phyloP scores from a whole-genome alignment of 331 rosid genomes.

The Malus hybrid region DNA sequence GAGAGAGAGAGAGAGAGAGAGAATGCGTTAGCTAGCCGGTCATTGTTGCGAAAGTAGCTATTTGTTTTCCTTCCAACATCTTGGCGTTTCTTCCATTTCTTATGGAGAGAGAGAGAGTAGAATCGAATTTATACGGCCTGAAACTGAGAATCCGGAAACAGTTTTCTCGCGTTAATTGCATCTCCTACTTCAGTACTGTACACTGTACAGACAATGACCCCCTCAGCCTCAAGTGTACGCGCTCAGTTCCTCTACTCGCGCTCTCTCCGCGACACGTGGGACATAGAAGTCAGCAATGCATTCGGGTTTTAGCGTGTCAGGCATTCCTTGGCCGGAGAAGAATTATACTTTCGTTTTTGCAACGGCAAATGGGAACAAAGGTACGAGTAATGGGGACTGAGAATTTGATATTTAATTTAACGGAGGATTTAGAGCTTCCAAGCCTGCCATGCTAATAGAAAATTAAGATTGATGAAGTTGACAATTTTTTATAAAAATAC shows the following conservation, averaged over 20 bases:
- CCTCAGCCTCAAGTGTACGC: not conserved
- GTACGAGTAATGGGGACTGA: not conserved
- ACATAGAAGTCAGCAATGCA: not conserved
- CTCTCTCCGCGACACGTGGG: not conserved
- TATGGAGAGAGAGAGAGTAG: not conserved
- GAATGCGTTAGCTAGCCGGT: conserved; percentile 32
- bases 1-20: conserved; percentile 10
- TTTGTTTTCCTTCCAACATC: conserved; percentile 10
- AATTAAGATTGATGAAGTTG: not conserved
- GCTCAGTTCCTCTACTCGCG: not conserved
- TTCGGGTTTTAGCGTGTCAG: not conserved
- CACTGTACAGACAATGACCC: not conserved
- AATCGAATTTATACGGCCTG: not conserved
- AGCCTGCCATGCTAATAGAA: not conserved
- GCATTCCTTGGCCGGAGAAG: not conserved
- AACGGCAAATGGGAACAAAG: not conserved
- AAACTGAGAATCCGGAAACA: not conserved
- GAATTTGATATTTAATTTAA: no score
- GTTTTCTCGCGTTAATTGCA: not conserved
- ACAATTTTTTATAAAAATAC: no score
- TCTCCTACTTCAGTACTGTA: not conserved
- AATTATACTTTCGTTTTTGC: not conserved
- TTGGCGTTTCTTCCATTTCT: conserved; percentile 17
- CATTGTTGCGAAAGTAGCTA: conserved; percentile 26
- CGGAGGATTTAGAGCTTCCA: no score